phyloP scores from a whole-genome alignment of 768 basidiomycete species.

The Boletus eberwhitei region DNA sequence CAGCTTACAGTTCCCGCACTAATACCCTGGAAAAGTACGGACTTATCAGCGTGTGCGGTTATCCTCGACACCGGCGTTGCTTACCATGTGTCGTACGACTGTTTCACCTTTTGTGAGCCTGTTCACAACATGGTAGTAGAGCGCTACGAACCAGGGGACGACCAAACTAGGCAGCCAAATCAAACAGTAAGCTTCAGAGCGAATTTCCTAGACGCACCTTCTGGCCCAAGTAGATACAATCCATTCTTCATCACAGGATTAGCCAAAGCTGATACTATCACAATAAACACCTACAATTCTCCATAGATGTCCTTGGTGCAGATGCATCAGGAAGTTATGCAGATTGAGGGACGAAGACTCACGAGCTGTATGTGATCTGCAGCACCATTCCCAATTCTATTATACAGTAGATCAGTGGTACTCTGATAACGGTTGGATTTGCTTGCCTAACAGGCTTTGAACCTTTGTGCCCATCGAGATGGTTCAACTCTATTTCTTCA shows the following conservation, averaged over 20 bases:
- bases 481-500: conserved; percentile 77
- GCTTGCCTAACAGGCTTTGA: conserved; percentile 72
- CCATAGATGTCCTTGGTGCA: conserved; percentile 86
- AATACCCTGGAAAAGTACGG: conserved; percentile 46
- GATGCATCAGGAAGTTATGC: background rate
- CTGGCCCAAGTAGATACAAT: conserved; percentile 94
- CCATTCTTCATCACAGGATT: conserved; percentile 54
- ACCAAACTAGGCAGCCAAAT: conserved; percentile 53
- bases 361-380: conserved; percentile 91
- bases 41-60: conserved; percentile 2
- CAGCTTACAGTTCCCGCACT: conserved; percentile 69
- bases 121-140: background rate
- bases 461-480: conserved; percentile 86
- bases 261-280: background rate
- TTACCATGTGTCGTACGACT: conserved; percentile 62
- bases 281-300: conserved; percentile 55
- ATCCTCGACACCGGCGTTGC: conserved; percentile 4
- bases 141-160: conserved; percentile 60
- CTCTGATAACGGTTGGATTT: background rate
- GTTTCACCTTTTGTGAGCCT: background rate
- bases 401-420: background rate
- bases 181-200: background rate
- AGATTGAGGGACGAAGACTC: conserved; percentile 12
- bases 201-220: conserved; percentile 51
- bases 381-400: conserved; percentile 90